Base-by-base conservation (phyloP, 2,329 filamentous ascomycete genomes). In the Bipolaris cookei region DNA sequence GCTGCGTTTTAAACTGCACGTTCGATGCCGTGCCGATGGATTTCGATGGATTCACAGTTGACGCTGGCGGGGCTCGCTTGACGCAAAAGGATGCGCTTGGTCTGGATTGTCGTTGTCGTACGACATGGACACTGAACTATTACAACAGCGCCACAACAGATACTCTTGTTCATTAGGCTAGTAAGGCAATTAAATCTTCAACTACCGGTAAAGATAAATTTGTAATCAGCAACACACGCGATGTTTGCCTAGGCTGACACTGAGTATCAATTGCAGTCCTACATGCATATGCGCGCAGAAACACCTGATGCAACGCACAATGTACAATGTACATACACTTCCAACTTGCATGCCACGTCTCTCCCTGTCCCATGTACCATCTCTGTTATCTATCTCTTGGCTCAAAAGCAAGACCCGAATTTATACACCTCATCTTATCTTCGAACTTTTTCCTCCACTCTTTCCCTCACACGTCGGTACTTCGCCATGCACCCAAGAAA, bases 31-130 rank as follows among this genome's bases (percentile, higher is more conserved):
- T 16, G 11, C 34, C 10, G 8, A 28, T 25, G 18, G 1, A 16
- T 38, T 38, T 21, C 16, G 46, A 51, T 51, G 23, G 32, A 55
- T 46, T 51, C 46, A 51, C 37, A 35, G 13, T 37, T 51, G 52
- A 51, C 39, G 46, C 41, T 25, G 34, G 46, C 43, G 38, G 52
- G 38, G 42, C 43, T 48, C 45, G 45, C 21, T 28, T 48, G 34
- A 38, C 21, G 25, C 34, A 6, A n/a, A 28, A 30, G 45, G 32
- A 48, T 48, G 45, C 30, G 18, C 16, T 46, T 14, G 23, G 6
- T 25, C 14, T 16, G 28, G 11, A 43, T 16, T 13, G 18, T n/a
- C 34, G 28, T 13, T 30, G 28, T 25, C 18, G 34, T 38, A 37
- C 34, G 13, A 38, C 16, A 18, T 34, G 13, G n/a, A 38, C 11